Evolutionary conservation across 441 rosid genomes (phyloP), one percentile per base, ranked within the genome.

Genomic region (Adansonia grandidieri): DNA sequence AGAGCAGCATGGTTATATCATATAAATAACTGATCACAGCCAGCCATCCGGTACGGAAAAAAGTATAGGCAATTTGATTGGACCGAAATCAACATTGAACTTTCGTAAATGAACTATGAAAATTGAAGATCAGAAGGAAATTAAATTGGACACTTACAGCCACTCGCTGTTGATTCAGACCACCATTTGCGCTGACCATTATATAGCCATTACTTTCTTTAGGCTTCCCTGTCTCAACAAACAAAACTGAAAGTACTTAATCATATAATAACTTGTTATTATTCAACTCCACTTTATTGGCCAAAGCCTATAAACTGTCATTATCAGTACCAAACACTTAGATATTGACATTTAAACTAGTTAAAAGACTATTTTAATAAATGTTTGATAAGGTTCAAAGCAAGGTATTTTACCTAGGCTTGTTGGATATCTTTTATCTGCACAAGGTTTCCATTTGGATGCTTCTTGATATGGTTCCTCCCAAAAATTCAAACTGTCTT

Each of bases 131-230:
- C 32, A 63, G 65, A 65, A 76, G 37, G 70, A 66, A 68, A 54
- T 54, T 54, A n/a, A 75, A 17, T 83, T 54, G 5, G 56, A 81
- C 58, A 85, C 97, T 90, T 85, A 96, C 99, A 60, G 98, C 98
- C 1, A 96, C 98, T 17, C 99, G 88, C 71, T 96, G 98, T 81
- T 96, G 99, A 83, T 96, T 94, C 76, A 96, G 98, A 62, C 98
- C 99, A 6, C 99, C 97, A 77, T 94, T 94, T 51, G 97, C 97
- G 81, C 97, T 96, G 72, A 96, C 90, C 85, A 91, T 62, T 44
- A 94, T 80, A 73, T 90, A 92, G 76, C 99, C 98, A 82, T 92
- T 91, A 75, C 78, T 86, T 70, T 77, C 75, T 1, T 32, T 82
- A 70, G 83, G 82, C 83, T 84, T 89, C 81, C 76, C 94, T 91